Percentiles rank a stretch among this genome's conserved stretches.
Evolutionary conservation across 768 basidiomycete genomes (phyloP).

Genomic region (Tricholoma bakamatsutake): DNA sequence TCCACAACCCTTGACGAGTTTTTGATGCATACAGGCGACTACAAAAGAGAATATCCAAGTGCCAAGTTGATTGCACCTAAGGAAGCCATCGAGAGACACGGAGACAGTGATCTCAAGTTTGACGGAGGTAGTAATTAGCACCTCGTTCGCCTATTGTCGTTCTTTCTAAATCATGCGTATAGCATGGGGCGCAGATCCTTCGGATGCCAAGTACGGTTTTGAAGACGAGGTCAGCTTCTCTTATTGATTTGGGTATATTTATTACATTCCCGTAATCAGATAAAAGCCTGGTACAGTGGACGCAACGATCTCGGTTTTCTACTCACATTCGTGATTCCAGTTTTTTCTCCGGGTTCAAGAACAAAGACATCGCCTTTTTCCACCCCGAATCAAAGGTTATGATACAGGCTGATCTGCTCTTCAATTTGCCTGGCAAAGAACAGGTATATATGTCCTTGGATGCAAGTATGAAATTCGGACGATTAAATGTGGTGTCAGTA

Average conservation of each 20-base stretch:
- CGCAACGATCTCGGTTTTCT: not conserved
- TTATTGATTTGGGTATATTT: not conserved
- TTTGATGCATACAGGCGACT: conserved; percentile 36
- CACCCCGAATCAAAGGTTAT: conserved; percentile 61
- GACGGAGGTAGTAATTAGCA: conserved; percentile 45
- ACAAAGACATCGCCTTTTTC: conserved; percentile 77
- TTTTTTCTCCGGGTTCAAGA: conserved; percentile 57
- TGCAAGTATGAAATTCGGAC: not conserved
- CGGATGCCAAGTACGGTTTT: conserved; percentile 60
- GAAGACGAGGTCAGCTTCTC: conserved; percentile 46
- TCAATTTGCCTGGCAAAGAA: conserved; percentile 76
- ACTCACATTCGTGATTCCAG: conserved; percentile 20
- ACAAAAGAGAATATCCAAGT: conserved; percentile 54
- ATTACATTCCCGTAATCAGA: conserved; percentile 18
- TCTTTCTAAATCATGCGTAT: not conserved
- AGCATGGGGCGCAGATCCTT: conserved; percentile 52
- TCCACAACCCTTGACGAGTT: not conserved
- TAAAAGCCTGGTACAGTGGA: conserved; percentile 37
- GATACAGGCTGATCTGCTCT: conserved; percentile 70
- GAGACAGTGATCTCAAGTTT: conserved; percentile 42
- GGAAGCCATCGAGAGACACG: conserved; percentile 42
- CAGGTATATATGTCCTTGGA: conserved; percentile 36
- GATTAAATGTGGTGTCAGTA: conserved; percentile 18
- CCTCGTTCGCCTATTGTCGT: not conserved
- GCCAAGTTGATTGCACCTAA: conserved; percentile 63